A percentile compares a stretch with the other conserved stretches of the same genome.
These are phyloP conservation scores for Candida taoyuanica DNA, from an alignment of 805 yeast genomes.

Conservation along the genomic window DNA sequence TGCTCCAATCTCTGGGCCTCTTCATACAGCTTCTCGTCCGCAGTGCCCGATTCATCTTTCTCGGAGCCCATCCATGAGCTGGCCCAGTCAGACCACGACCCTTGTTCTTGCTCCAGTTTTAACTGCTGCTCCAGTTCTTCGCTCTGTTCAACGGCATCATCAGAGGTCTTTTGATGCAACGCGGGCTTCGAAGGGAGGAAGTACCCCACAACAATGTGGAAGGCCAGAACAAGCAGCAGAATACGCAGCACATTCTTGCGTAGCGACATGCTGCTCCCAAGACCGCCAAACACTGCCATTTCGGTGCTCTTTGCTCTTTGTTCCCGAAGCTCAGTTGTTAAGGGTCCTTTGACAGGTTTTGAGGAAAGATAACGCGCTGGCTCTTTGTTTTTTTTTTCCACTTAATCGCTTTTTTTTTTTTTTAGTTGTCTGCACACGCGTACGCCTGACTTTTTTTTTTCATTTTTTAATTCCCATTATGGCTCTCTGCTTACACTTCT, in stretches of 20 bases:
- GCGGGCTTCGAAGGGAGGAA: constrained; percentile 8
- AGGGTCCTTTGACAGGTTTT: no score
- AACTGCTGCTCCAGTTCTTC: background rate
- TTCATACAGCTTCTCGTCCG: background rate
- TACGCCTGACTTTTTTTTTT: no score
- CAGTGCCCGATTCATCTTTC: background rate
- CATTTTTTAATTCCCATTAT: no score
- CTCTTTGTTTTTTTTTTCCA: no score
- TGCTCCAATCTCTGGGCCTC: background rate
- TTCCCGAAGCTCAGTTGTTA: no score
- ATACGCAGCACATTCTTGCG: constrained; percentile 10
- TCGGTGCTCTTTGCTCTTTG: background rate
- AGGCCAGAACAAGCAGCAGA: constrained; percentile 8
- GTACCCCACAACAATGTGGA: constrained; percentile 8
- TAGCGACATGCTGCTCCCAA: constrained; percentile 4
- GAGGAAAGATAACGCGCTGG: no score
- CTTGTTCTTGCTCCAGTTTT: background rate
- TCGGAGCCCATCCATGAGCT: background rate
- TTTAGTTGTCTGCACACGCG: no score
- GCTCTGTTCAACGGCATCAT: background rate
- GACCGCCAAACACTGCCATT: constrained; percentile 4
- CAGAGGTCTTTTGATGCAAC: background rate
- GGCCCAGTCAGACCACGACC: constrained; percentile 1
- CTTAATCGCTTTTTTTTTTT: no score
- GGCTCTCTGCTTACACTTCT: no score